Percentiles rank a stretch among this genome's conserved stretches.
phyloP scores from a whole-genome alignment of 192 early-diverging fungal species.

The Entomortierella parvispora region DNA sequence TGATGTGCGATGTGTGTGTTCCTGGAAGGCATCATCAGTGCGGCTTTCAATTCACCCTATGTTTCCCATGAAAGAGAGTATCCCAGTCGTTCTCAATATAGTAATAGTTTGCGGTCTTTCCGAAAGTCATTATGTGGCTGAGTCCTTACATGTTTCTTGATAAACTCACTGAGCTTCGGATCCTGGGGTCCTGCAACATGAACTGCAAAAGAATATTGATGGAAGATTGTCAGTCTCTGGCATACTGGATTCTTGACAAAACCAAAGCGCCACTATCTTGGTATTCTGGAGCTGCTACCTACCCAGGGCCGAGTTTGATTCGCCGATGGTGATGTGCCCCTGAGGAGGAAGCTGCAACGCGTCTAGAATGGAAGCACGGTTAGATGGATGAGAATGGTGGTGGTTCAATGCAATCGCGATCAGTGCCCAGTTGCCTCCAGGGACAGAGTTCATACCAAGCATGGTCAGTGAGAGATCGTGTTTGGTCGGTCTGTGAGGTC shows the following conservation, averaged over 20 bases:
- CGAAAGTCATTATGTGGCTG: neutral
- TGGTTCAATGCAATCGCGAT: neutral
- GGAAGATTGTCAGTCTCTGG: neutral
- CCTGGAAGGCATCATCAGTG: slow-evolving; percentile 32
- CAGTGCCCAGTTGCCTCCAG: neutral
- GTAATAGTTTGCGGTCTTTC: neutral
- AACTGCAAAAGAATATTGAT: slow-evolving; percentile 4
- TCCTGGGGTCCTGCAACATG: slow-evolving; percentile 36
- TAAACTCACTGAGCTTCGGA: slow-evolving; percentile 20
- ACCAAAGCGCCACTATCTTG: neutral
- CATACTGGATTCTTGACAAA: no score
- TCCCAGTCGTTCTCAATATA: neutral
- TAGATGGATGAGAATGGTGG: neutral
- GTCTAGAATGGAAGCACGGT: slow-evolving; percentile 18
- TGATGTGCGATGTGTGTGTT: slow-evolving; percentile 21
- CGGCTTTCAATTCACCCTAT: slow-evolving; percentile 26
- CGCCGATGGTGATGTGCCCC: slow-evolving; percentile 42
- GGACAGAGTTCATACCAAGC: neutral
- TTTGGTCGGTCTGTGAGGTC: neutral
- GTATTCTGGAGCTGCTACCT: neutral
- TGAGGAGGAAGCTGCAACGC: slow-evolving; percentile 18
- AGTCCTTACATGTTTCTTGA: slow-evolving; percentile 34
- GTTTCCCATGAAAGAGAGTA: neutral
- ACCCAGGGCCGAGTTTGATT: slow-evolving; percentile 33
- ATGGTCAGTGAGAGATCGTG: neutral